A percentile compares a stretch with the other conserved stretches of the same genome.
phyloP scores from a whole-genome alignment of 331 rosid species.

The Arachis monticola region DNA sequence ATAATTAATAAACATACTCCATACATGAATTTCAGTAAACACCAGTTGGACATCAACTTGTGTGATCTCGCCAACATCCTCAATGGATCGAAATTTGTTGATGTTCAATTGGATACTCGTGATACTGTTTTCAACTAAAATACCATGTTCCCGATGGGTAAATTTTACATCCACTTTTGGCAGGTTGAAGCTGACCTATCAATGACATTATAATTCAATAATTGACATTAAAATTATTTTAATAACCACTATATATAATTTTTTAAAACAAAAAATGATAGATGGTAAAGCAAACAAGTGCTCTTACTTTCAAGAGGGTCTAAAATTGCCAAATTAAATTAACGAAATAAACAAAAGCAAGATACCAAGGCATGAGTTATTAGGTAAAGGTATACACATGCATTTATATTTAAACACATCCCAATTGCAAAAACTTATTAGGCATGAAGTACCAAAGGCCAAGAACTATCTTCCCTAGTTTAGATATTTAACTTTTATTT shows the following conservation, averaged over 20 bases:
- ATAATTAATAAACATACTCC: conserved; percentile 40
- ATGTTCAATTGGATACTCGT: conserved; percentile 78
- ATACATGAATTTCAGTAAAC: conserved; percentile 90
- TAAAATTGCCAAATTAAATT: conserved; percentile 12
- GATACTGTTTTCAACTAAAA: conserved; percentile 73
- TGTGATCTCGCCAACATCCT: conserved; percentile 73
- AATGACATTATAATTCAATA: conserved; percentile 38
- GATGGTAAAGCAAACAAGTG: neutral
- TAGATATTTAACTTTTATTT: neutral
- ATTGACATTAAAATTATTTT: conserved; percentile 20
- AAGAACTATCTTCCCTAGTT: neutral
- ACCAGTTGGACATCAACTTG: conserved; percentile 84
- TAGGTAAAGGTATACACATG: neutral
- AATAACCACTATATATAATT: conserved; percentile 13
- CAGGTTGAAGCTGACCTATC: conserved; percentile 77
- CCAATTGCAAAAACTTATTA: neutral
- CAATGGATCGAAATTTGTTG: conserved; percentile 60
- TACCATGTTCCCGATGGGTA: conserved; percentile 64
- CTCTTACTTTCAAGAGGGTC: conserved; percentile 7
- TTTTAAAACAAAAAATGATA: neutral
- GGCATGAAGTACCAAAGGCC: neutral
- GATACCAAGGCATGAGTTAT: neutral
- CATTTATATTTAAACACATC: neutral
- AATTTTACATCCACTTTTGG: conserved; percentile 73
- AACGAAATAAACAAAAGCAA: conserved; percentile 10